phyloP scores from a whole-genome alignment of 768 basidiomycete species.

The Pisolithus tinctorius region DNA sequence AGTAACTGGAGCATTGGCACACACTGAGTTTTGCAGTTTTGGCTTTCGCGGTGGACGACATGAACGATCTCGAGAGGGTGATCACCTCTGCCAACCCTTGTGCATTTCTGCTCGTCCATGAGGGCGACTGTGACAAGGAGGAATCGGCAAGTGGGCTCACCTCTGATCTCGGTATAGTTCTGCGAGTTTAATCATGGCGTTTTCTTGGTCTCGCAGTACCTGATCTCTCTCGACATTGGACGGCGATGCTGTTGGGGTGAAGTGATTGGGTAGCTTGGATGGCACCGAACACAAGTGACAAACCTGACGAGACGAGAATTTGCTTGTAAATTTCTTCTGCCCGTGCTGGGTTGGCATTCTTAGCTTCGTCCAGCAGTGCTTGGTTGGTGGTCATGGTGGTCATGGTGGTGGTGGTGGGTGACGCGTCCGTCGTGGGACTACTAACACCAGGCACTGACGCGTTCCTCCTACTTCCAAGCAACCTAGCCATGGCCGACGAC shows the following conservation, averaged over 20 bases:
- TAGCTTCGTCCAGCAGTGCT: too few species aligned
- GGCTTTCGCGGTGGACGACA: slow-evolving; percentile 89
- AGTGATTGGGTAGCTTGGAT: background rate
- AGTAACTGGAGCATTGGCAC: background rate
- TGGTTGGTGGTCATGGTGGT: too few species aligned
- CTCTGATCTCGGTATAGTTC: slow-evolving; percentile 81
- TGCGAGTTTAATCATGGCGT: slow-evolving; percentile 78
- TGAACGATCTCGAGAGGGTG: slow-evolving; percentile 74
- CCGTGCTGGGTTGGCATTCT: too few species aligned
- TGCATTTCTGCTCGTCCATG: slow-evolving; percentile 55
- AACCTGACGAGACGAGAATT: slow-evolving; percentile 40
- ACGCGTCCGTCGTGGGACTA: slow-evolving; percentile 1
- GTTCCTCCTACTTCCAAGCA: background rate
- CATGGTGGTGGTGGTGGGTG: background rate
- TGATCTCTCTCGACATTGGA: slow-evolving; percentile 46
- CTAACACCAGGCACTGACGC: background rate
- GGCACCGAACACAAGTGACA: slow-evolving; percentile 2
- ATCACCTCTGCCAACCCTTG: slow-evolving; percentile 82
- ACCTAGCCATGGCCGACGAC: too few species aligned
- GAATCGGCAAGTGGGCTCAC: slow-evolving; percentile 35
- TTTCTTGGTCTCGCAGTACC: slow-evolving; percentile 72
- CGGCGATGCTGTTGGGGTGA: slow-evolving; percentile 18
- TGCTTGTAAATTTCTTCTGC: slow-evolving; percentile 17
- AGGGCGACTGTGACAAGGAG: background rate
- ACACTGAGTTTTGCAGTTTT: slow-evolving; percentile 94